Evolutionary conservation across 164 flowering plant species (phyloP).

Genomic region (Macadamia integrifolia): DNA sequence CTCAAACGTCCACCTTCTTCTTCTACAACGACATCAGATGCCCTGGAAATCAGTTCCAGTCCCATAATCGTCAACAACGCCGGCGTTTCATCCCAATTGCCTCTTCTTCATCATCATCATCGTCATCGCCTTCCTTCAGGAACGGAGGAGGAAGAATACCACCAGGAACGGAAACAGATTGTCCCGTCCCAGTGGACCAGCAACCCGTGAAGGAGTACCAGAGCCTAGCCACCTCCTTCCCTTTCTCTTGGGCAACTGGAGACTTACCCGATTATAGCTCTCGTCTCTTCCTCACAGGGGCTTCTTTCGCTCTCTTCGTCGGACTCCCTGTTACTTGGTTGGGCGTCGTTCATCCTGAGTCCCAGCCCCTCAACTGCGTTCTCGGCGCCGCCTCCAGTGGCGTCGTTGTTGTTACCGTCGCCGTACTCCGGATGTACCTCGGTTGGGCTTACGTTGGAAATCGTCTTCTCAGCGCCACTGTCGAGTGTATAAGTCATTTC

Average conservation of each 20-base stretch:
- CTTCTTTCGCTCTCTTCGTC: slow-evolving; percentile 52
- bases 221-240: slow-evolving; percentile 53
- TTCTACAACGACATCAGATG: slow-evolving; percentile 1
- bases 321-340: slow-evolving; percentile 85
- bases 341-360: slow-evolving; percentile 47
- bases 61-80: no score
- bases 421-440: slow-evolving; percentile 84
- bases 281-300: slow-evolving; percentile 50
- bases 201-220: slow-evolving; percentile 86
- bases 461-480: slow-evolving; percentile 88
- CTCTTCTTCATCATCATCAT: slow-evolving; percentile 7
- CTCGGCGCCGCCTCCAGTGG: slow-evolving; percentile 68
- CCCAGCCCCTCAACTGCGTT: slow-evolving; percentile 44
- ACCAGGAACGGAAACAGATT: slow-evolving; percentile 57
- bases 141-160: slow-evolving; percentile 30
- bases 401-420: slow-evolving; percentile 53
- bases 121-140: slow-evolving; percentile 20
- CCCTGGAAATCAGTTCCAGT: not conserved
- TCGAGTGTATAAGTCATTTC: slow-evolving; percentile 49
- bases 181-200: slow-evolving; percentile 91
- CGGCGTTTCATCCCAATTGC: not conserved
- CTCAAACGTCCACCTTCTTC: not conserved
- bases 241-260: slow-evolving; percentile 80
- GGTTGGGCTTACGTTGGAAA: slow-evolving; percentile 99
- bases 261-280: slow-evolving; percentile 44